These are phyloP conservation scores for Alternaria postmessia DNA, from an alignment of 2,329 filamentous ascomycete genomes.

Conservation along the genomic window DNA sequence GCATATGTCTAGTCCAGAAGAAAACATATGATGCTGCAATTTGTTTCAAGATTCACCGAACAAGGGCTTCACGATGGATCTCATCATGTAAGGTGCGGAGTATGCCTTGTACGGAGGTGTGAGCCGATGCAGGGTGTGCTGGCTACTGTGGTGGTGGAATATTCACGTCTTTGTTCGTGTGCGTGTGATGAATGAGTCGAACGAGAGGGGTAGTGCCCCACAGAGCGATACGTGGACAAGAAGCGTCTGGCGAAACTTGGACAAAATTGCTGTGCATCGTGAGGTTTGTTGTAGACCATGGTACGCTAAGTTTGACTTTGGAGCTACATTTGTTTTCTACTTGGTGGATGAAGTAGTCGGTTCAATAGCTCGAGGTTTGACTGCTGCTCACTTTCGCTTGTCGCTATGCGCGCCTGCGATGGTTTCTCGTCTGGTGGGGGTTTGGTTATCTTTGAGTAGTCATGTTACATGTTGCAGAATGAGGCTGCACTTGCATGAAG, in stretches of 20 bases:
- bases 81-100: not conserved
- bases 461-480: constrained; percentile 3
- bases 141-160: not conserved
- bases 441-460: not conserved
- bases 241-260: not conserved
- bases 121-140: not conserved
- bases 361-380: not conserved
- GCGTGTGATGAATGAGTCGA: not conserved
- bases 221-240: not conserved
- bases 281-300: not conserved
- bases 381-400: not conserved
- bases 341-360: not conserved
- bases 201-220: constrained; percentile 2
- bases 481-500: constrained; percentile 16
- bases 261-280: not conserved
- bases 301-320: not conserved
- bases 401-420: constrained; percentile 10
- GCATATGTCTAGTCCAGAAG: not conserved
- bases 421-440: not conserved
- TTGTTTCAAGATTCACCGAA: not conserved
- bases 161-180: not conserved
- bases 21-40: not conserved
- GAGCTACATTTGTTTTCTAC: not conserved
- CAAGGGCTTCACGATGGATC: not conserved
- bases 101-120: not conserved